These are phyloP conservation scores for Penicillium sp. DNA, from an alignment of 2,329 filamentous ascomycete species.

Conservation along the genomic window DNA sequence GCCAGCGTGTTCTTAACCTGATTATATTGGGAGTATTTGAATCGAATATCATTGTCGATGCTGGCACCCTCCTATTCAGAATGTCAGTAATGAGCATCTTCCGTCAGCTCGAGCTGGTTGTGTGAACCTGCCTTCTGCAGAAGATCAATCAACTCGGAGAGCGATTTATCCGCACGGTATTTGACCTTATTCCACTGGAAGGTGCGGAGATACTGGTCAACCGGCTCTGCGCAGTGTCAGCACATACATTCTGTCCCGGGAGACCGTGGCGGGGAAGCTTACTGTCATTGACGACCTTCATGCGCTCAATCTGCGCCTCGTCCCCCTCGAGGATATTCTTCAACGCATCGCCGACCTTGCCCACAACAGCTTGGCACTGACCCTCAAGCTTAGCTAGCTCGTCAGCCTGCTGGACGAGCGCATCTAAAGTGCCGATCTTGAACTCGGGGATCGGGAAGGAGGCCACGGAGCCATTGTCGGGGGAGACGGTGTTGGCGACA, in stretches of 20 bases:
- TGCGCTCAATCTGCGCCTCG: conserved; percentile 75
- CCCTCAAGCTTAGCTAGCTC: conserved; percentile 85
- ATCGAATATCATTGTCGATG: conserved; percentile 93
- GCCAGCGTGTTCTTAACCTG: conserved; percentile 81
- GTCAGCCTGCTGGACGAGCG: conserved; percentile 92
- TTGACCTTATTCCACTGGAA: conserved; percentile 98
- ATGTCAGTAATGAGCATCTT: neutral
- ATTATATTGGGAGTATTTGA: conserved; percentile 93
- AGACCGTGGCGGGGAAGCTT: conserved; percentile 35
- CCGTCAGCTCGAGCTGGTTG: neutral
- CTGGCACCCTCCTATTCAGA: conserved; percentile 71
- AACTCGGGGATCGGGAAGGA: conserved; percentile 86
- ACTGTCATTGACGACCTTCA: conserved; percentile 96
- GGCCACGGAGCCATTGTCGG: conserved; percentile 71
- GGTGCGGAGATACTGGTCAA: conserved; percentile 82
- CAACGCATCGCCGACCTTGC: conserved; percentile 84
- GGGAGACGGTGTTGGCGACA: conserved; percentile 67
- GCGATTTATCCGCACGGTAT: conserved; percentile 87
- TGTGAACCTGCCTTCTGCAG: conserved; percentile 69
- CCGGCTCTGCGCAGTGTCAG: conserved; percentile 66
- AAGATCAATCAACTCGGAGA: conserved; percentile 80
- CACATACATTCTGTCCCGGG: conserved; percentile 8
- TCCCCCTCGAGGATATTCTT: conserved; percentile 79
- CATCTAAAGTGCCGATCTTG: conserved; percentile 96
- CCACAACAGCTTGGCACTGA: conserved; percentile 75